Evolutionary conservation across 2,329 filamentous ascomycete genomes (phyloP), one percentile per base, ranked within the genome.

Genomic region (Xylaria multiplex): DNA sequence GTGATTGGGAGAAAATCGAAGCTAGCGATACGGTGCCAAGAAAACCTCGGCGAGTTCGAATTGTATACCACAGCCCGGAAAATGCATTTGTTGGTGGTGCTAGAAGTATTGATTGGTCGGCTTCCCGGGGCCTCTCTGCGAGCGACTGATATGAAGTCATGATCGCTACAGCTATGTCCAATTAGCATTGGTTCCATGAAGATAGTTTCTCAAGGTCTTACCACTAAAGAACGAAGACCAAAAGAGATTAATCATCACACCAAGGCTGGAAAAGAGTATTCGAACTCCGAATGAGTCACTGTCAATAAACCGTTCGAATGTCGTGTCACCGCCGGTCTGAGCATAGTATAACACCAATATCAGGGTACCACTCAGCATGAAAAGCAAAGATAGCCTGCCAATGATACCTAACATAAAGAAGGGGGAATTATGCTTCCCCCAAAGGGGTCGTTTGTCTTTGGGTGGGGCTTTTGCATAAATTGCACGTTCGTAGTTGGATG

Each of bases 241-340:
- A 58, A 78, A 77, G 19, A 80, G 70, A 19, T 77, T 77, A 35
- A 80, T 76, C 3, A 76, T 62, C 3, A 82, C 77, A 52, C 80
- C 81, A 1, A 81, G 61, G 6, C 73, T 66, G 1, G 80, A 79
- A 63, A 82, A 81, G 13, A 83, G 68, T 42, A 81, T 80, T 9
- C 76, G 72, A 2, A 80, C 77, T 0, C 80, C 79, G 43, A 81
- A 80, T 1, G 74, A 74, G 58, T 80, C 73, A 42, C 75, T 75
- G 59, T 78, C 76, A 77, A 83, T 82, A 62, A 82, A 82, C 0
- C 65, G 69, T 62, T 82, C 79, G 40, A 82, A 83, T 3, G 70
- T 66, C 1, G 77, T 77, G 48, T 79, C 70, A 14, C 72, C 73
- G 0, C 74, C 73, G 0, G 77, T 79, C 43, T 70, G 75, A 48